phyloP scores from a whole-genome alignment of 768 basidiomycete genomes.

The Boletus speciosus region DNA sequence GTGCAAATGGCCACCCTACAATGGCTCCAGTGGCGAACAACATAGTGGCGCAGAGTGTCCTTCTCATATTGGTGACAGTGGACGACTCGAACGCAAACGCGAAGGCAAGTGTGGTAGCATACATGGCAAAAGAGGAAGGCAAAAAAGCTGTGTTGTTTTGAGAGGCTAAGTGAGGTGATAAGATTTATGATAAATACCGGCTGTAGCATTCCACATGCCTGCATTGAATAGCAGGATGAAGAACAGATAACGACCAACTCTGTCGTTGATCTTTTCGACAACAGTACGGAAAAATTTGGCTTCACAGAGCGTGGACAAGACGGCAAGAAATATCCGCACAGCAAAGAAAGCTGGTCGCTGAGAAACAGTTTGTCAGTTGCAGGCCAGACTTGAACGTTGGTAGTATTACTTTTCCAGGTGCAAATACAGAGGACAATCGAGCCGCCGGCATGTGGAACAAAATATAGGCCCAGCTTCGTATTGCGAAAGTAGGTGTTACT shows the following conservation, averaged over 20 bases:
- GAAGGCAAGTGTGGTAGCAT: constrained; percentile 74
- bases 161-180: constrained; percentile 5
- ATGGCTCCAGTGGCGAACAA: constrained; percentile 79
- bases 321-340: constrained; percentile 74
- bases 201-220: constrained; percentile 92
- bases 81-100: constrained; percentile 64
- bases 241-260: constrained; percentile 90
- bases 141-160: constrained; percentile 65
- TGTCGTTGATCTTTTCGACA: constrained; percentile 77
- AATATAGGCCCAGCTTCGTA: constrained; percentile 94
- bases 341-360: constrained; percentile 89
- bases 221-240: constrained; percentile 82
- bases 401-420: constrained; percentile 66
- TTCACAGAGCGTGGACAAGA: constrained; percentile 74
- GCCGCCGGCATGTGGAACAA: constrained; percentile 72
- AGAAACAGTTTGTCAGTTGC: constrained; percentile 14
- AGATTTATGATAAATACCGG: constrained; percentile 45
- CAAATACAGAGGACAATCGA: constrained; percentile 53
- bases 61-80: constrained; percentile 45
- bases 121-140: constrained; percentile 95
- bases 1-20: constrained; percentile 96
- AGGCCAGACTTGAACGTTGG: neutral
- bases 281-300: constrained; percentile 79
- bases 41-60: constrained; percentile 63
- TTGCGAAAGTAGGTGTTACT: constrained; percentile 83